Conservation (phyloP, 2,329 filamentous ascomycete genomes). For the Venturia pyrina region DNA sequence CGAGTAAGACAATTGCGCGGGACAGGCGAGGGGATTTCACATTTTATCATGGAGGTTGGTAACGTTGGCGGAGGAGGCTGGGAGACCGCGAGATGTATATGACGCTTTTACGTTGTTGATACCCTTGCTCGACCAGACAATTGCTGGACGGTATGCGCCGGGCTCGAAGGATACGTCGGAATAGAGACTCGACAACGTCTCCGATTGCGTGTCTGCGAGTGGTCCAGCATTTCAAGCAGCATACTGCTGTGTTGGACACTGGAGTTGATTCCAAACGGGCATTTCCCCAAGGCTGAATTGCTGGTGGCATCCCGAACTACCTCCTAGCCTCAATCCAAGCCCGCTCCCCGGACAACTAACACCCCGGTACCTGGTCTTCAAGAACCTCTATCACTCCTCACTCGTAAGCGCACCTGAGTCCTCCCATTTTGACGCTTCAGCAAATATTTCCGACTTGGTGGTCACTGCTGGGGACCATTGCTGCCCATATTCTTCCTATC, state of each 20-base stretch:
- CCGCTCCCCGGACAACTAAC: neutral
- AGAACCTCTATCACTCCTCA: neutral
- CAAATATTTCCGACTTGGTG: neutral
- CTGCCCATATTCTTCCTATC: neutral
- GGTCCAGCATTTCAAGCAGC: neutral
- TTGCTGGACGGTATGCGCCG: neutral
- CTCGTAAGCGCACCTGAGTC: neutral
- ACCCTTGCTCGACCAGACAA: neutral
- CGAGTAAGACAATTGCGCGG: neutral
- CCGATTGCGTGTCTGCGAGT: neutral
- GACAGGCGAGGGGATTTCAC: neutral
- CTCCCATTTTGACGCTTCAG: neutral
- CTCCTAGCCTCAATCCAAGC: neutral
- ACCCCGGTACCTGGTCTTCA: neutral
- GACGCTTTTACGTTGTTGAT: neutral
- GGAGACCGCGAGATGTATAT: neutral
- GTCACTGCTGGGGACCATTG: neutral
- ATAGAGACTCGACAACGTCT: neutral
- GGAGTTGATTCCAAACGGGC: neutral
- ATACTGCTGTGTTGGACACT: neutral
- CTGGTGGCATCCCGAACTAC: neutral
- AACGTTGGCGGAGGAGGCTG: neutral
- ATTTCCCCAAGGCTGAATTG: neutral
- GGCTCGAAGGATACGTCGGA: neutral
- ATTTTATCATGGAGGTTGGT: neutral